Evolutionary conservation across 73 alveolate species (phyloP), one percentile per base, ranked within the genome.

Genomic region (Tetrahymena borealis): DNA sequence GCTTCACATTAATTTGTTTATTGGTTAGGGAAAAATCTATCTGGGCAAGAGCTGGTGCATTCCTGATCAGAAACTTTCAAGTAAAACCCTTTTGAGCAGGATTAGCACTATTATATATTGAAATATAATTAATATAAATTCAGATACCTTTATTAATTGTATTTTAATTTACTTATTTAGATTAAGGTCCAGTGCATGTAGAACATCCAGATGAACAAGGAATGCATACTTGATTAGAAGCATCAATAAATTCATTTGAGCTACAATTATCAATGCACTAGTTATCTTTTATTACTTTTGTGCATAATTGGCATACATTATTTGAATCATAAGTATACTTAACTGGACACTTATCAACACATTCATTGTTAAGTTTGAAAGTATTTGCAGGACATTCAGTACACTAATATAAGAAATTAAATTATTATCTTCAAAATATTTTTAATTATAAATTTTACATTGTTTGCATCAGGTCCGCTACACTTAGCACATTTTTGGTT

Each of bases 321-420:
- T 31, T 38, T 91, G 31, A 8, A 91, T 32, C 43, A 41, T 91
- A 60, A 60, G 28, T 36, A 16, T 33, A 38, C 11, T 32, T 12
- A 91, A 37, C 40, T 40, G 90, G 90, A 35, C 91, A 91, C 32
- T 43, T 90, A n/a, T 90, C 39, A 32, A 91, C 33, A 60, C 94
- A 91, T 43, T 91, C 37, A 33, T 36, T 33, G 20, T 41, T 32
- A 8, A 35, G 28, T 28, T 24, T 2, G 37, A 60, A 60, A 0
- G 4, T 24, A 4, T 60, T 7, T 20, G 85, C n/a, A 60, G 38
- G 13, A n/a, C 85, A 60, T 20, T n/a, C 85, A 1, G 85, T 60
- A 35, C 85, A 60, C 85, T 60, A 7, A 24, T 41, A 41, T 7
- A 10, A 3, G 2, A 41, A 4, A 41, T 41, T 41, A 18, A 41